Evolutionary conservation across 2,329 filamentous ascomycete species (phyloP), one percentile per base, ranked within the genome.

Genomic region (Keithomyces neogunnii): DNA sequence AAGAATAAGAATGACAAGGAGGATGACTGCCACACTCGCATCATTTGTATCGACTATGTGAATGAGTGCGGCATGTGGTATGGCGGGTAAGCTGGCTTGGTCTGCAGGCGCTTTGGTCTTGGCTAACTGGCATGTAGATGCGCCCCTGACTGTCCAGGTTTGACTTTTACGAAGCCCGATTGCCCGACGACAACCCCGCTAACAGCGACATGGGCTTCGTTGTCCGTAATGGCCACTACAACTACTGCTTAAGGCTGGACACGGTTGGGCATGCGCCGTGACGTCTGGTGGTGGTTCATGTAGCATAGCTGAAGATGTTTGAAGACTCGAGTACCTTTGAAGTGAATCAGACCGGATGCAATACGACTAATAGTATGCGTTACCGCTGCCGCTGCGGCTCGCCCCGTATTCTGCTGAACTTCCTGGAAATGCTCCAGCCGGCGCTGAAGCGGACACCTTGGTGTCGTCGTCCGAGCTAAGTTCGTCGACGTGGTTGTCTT

Each of bases 371-470:
- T 74, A 75, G 52, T 70, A 73, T 8, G 64, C 60, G 43, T 67
- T 71, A 0, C 63, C 67, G 8, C 64, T 57, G 30, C 62, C 59
- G 38, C 65, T 62, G 5, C 59, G 55, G 30, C 53, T 60, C 31
- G 57, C 51, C 19, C 60, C 53, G 59, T 73, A 73, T 33, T 75
- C 69, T 3, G 59, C 60, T 31, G 66, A 63, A 0, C 71, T 71
- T 6, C 75, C 76, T 3, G 78, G 76, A 56, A 77, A 82, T 0
- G 74, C 73, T 3, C 78, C 77, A 11, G 71, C 69, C 5, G 72
- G 70, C 3, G 59, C 62, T 0, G 61, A 57, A 3, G 19, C 19
- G 19, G 62, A 54, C 0, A 61, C 62, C 46, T 60, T 59, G 19
- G 60, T 54, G 19, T 72, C 69, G 10, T 70, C 68, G 35, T 71